Conservation (phyloP, 257 asterid genomes). For the Solanum infundibuliforme region DNA sequence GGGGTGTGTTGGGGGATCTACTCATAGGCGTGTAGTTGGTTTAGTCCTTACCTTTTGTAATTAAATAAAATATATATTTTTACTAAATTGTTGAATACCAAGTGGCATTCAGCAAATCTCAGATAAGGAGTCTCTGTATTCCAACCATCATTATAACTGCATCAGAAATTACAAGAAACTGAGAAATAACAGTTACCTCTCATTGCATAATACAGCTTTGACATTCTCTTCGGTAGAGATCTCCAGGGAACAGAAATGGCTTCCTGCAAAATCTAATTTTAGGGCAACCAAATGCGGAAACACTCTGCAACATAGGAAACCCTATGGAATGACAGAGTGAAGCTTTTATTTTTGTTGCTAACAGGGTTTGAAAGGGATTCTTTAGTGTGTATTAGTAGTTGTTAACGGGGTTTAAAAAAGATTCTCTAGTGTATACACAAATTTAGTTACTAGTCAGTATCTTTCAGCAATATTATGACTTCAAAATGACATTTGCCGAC, state of each 20-base stretch:
- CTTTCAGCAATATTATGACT: not conserved
- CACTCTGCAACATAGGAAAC: slow-evolving; percentile 1
- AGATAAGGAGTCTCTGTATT: not conserved
- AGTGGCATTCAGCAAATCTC: not conserved
- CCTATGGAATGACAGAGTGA: not conserved
- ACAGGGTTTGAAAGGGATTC: not conserved
- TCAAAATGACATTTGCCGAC: not conserved
- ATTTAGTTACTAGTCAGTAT: not conserved
- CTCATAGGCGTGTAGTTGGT: not conserved
- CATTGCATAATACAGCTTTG: slow-evolving; percentile 81
- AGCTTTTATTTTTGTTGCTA: not conserved
- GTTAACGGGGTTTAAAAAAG: not conserved
- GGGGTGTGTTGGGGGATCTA: not conserved
- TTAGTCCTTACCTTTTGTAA: not conserved
- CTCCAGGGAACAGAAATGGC: slow-evolving; percentile 85
- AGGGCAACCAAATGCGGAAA: not conserved
- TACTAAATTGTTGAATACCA: not conserved
- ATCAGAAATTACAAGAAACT: not conserved
- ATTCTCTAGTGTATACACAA: not conserved
- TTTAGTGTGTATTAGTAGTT: not conserved
- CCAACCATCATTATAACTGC: not conserved
- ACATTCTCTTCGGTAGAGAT: slow-evolving; percentile 70
- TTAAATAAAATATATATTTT: too few species aligned
- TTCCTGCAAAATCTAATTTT: slow-evolving; percentile 37
- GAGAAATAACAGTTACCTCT: slow-evolving; percentile 45